Conservation (phyloP, 2,329 filamentous ascomycete genomes). For the Amylocarpus encephaloides region DNA sequence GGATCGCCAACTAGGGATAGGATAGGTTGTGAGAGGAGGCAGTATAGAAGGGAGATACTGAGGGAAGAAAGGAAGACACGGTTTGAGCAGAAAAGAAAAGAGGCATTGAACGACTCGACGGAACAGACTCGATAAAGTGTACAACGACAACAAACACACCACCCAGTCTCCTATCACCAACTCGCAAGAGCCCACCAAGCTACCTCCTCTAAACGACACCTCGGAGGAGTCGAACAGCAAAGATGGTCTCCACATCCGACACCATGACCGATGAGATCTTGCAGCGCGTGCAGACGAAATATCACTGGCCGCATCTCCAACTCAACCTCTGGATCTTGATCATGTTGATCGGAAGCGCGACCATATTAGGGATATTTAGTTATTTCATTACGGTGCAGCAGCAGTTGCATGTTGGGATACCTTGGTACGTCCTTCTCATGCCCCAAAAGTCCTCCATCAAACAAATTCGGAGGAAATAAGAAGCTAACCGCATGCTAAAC, state of each 20-base stretch:
- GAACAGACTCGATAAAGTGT: too few species aligned
- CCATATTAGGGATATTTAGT: conserved; percentile 55
- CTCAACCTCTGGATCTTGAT: conserved; percentile 62
- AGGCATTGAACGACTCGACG: too few species aligned
- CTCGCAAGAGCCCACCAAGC: too few species aligned
- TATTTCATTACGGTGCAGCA: conserved; percentile 54
- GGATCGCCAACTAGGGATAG: too few species aligned
- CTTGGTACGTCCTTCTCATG: too few species aligned
- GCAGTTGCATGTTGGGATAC: conserved; percentile 47
- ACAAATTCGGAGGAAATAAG: too few species aligned
- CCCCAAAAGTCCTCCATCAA: too few species aligned
- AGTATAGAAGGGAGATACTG: too few species aligned
- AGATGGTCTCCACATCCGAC: neutral
- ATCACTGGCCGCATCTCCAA: conserved; percentile 63
- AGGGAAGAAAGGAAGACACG: too few species aligned
- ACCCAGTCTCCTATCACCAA: neutral
- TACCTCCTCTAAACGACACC: neutral
- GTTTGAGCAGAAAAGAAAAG: too few species aligned
- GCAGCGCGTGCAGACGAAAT: conserved; percentile 33
- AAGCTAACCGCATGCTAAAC: too few species aligned
- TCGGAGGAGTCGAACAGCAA: neutral
- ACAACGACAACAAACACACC: neutral
- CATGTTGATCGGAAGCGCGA: conserved; percentile 53
- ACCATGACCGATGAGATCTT: conserved; percentile 22
- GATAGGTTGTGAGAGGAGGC: too few species aligned